phyloP scores from a whole-genome alignment of 805 yeast species.

The Monosporozyma servazzii region DNA sequence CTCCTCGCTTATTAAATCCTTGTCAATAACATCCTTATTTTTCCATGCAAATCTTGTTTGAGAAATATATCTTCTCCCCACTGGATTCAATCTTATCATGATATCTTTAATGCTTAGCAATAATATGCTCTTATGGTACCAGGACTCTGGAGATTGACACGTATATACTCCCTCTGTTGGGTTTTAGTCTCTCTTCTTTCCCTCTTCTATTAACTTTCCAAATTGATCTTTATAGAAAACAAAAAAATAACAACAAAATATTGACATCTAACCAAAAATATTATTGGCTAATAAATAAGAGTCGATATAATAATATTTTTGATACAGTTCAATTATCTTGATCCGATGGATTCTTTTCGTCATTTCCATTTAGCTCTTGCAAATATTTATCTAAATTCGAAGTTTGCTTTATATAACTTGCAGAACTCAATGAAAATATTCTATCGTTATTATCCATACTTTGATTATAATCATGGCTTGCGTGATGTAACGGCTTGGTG shows the following conservation, averaged over 20 bases:
- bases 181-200: neutral
- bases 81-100: neutral
- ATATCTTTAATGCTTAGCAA: neutral
- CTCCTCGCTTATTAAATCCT: neutral
- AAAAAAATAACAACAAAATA: neutral
- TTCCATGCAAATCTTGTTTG: neutral
- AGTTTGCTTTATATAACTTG: constrained; percentile 51
- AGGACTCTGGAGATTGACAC: neutral
- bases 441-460: constrained; percentile 49
- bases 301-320: neutral
- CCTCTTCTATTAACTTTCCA: neutral
- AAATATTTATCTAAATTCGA: constrained; percentile 25
- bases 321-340: neutral
- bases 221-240: neutral
- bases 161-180: neutral
- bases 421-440: constrained; percentile 67
- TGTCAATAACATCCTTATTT: neutral
- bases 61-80: neutral
- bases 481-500: constrained; percentile 36
- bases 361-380: neutral
- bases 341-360: neutral
- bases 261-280: neutral
- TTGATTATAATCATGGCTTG: constrained; percentile 10
- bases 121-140: too few relatives aligned
- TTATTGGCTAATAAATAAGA: neutral